These are phyloP conservation scores for Bacterosira constricta DNA, from an alignment of 108 stramenopile species.

Conservation along the genomic window DNA sequence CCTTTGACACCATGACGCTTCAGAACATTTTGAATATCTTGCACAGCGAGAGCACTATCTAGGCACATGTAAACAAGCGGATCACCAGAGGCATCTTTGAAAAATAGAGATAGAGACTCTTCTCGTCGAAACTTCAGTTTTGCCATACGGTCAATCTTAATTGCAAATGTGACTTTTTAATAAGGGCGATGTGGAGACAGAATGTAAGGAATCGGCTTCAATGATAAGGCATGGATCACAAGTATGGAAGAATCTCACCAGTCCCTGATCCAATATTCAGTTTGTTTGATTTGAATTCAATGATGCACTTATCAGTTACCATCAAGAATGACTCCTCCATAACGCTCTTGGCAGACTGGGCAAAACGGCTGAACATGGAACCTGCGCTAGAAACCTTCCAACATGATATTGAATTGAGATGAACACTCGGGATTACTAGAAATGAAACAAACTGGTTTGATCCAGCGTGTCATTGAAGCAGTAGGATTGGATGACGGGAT, in stretches of 20 bases:
- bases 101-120: constrained; percentile 86
- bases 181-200: neutral
- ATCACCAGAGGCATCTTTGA: constrained; percentile 87
- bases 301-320: constrained; percentile 83
- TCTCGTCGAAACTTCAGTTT: constrained; percentile 87
- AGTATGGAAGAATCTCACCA: constrained; percentile 22
- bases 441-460: neutral
- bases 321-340: constrained; percentile 90
- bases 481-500: neutral
- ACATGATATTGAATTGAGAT: too few relatives aligned
- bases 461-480: neutral
- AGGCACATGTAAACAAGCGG: constrained; percentile 91
- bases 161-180: constrained; percentile 66
- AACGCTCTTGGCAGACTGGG: constrained; percentile 78
- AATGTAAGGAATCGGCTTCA: neutral
- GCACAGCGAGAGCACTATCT: constrained; percentile 80
- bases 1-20: constrained; percentile 89
- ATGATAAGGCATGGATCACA: neutral
- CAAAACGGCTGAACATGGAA: constrained; percentile 80
- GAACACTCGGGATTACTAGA: neutral
- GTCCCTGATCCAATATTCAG: constrained; percentile 76
- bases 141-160: constrained; percentile 77
- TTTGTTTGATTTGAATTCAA: constrained; percentile 82
- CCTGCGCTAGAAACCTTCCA: constrained; percentile 64
- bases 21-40: constrained; percentile 86